Evolutionary conservation across 768 basidiomycete genomes (phyloP).

Genomic region (Russula earlei): DNA sequence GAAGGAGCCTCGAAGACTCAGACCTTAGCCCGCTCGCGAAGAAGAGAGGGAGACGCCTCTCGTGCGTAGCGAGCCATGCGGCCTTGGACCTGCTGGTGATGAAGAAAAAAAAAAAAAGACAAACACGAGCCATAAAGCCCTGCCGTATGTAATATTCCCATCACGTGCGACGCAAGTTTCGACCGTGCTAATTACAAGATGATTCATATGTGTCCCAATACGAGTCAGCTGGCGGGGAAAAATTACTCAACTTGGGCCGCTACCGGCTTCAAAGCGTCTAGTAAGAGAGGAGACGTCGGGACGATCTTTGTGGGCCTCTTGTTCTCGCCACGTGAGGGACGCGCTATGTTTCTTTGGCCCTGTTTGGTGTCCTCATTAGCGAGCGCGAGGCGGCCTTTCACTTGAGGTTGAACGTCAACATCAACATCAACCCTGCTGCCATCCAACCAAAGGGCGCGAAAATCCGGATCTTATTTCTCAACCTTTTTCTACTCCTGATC

Average conservation of each 20-base stretch:
- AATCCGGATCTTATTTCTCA: background rate
- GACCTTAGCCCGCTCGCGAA: slow-evolving; percentile 78
- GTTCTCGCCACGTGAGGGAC: slow-evolving; percentile 16
- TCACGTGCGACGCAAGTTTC: background rate
- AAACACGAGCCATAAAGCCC: background rate
- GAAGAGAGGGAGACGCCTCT: slow-evolving; percentile 25
- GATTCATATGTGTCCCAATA: background rate
- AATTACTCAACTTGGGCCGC: background rate
- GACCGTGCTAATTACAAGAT: background rate
- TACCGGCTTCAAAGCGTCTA: background rate
- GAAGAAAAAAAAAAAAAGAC: slow-evolving; percentile 1
- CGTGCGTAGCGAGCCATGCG: slow-evolving; percentile 59
- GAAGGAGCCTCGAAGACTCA: slow-evolving; percentile 60
- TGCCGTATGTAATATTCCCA: slow-evolving; percentile 8
- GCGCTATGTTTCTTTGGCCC: slow-evolving; percentile 11
- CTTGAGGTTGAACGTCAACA: background rate
- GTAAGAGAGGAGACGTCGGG: background rate
- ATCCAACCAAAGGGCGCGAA: background rate
- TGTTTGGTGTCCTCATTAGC: slow-evolving; percentile 1
- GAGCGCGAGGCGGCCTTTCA: too few species aligned
- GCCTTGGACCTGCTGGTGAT: slow-evolving; percentile 42
- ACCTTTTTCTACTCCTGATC: background rate
- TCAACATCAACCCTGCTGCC: slow-evolving; percentile 2
- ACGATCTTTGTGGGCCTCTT: background rate
- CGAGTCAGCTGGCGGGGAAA: background rate